A percentile compares a stretch with the other conserved stretches of the same genome.
Evolutionary conservation across 352 stramenopile species (phyloP).

Genomic region (Saprolegnia diclina): DNA sequence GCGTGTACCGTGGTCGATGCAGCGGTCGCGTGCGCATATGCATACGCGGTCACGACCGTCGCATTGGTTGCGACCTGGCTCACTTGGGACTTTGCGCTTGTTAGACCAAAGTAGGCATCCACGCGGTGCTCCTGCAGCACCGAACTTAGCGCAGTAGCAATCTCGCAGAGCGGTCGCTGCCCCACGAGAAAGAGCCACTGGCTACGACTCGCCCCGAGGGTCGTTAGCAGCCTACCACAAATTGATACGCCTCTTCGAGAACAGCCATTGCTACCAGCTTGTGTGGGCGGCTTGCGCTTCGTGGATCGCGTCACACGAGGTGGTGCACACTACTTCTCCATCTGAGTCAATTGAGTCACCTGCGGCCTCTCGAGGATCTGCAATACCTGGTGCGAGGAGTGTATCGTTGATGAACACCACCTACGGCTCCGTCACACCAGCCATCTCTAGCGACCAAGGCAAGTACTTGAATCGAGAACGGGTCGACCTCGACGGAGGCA

Average conservation of each 20-base stretch:
- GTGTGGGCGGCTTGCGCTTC: no score
- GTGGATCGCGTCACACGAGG: no score
- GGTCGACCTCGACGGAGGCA: no score
- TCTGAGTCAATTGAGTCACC: no score
- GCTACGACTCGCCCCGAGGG: not conserved
- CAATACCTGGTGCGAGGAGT: no score
- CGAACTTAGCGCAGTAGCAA: not conserved
- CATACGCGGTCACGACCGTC: not conserved
- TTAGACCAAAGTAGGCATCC: not conserved
- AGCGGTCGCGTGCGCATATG: not conserved
- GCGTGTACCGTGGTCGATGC: not conserved
- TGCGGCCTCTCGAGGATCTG: no score
- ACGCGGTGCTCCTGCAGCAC: not conserved
- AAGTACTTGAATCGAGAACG: no score
- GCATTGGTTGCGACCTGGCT: not conserved
- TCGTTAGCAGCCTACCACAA: constrained; percentile 1
- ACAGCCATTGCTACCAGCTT: no score
- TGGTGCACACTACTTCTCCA: no score
- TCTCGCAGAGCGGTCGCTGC: not conserved
- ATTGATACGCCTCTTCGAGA: not conserved
- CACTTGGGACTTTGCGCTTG: not conserved
- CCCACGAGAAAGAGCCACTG: constrained; percentile 1
- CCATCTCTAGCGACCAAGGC: no score
- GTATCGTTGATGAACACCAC: no score
- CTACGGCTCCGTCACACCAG: no score